Evolutionary conservation across 257 asterid genomes (phyloP).

Genomic region (Thymus quinquecostatus): DNA sequence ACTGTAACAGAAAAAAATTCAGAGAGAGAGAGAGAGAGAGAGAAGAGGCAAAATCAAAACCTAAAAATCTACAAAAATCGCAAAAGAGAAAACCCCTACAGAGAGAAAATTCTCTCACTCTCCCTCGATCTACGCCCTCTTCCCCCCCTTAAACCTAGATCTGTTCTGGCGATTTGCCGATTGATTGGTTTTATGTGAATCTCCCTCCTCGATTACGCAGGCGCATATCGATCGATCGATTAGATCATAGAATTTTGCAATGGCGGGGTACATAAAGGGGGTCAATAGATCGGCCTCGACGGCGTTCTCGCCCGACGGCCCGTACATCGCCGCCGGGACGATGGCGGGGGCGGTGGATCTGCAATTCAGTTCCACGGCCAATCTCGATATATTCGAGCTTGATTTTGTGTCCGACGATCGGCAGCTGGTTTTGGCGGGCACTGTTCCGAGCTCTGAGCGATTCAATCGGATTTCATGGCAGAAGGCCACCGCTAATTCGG

Average conservation of each 20-base stretch:
- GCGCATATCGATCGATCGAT: constrained; percentile 31
- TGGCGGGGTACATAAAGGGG: constrained; percentile 76
- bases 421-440: constrained; percentile 63
- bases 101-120: constrained; percentile 38
- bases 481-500: constrained; percentile 60
- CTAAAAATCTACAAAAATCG: constrained; percentile 31
- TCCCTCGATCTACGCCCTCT: constrained; percentile 41
- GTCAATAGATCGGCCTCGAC: constrained; percentile 95
- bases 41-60: constrained; percentile 33
- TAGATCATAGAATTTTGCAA: constrained; percentile 35
- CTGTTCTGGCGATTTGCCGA: constrained; percentile 31
- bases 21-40: constrained; percentile 17
- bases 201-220: constrained; percentile 25
- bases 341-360: constrained; percentile 99
- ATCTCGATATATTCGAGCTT: constrained; percentile 86
- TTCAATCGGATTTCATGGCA: constrained; percentile 91
- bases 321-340: constrained; percentile 95
- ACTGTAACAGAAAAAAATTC: constrained; percentile 25
- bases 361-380: constrained; percentile 93
- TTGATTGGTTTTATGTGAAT: constrained; percentile 10
- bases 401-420: constrained; percentile 88
- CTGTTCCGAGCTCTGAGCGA: constrained; percentile 81
- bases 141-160: constrained; percentile 34
- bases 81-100: constrained; percentile 32
- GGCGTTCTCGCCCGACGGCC: constrained; percentile 87